Percentiles rank a stretch among this genome's conserved stretches.
Conservation (phyloP, 345 rosid genomes). For the Gynandropsis gynandra region DNA sequence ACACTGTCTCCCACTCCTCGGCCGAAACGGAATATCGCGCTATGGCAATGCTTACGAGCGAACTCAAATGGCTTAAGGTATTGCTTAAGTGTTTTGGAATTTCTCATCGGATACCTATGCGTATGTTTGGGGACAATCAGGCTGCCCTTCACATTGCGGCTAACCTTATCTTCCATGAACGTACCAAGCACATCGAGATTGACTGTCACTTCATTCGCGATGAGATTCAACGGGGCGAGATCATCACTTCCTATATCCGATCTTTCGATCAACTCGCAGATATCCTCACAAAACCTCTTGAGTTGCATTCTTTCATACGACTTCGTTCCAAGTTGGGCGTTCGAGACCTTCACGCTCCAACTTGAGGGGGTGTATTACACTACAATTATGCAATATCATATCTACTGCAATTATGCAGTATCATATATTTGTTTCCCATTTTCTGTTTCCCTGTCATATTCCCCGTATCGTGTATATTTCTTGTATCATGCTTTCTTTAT, state of each 20-base stretch:
- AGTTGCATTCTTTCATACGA: background rate
- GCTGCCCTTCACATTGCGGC: background rate
- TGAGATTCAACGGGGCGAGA: background rate
- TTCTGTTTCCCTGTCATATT: too few species aligned
- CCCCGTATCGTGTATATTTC: too few species aligned
- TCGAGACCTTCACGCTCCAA: background rate
- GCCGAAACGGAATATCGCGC: background rate
- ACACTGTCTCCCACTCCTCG: background rate
- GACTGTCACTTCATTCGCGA: background rate
- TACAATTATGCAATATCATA: too few species aligned
- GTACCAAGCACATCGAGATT: background rate
- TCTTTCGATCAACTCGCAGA: background rate
- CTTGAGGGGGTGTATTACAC: conserved; percentile 2
- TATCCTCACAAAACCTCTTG: background rate
- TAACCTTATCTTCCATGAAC: background rate
- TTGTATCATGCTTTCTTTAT: too few species aligned
- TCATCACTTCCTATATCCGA: background rate
- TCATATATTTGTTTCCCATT: too few species aligned
- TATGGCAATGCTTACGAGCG: background rate
- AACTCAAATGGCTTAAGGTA: background rate
- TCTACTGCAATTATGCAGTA: too few species aligned
- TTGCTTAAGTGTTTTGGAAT: background rate
- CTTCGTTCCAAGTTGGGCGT: background rate
- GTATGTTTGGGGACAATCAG: background rate
- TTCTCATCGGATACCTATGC: background rate